These are phyloP conservation scores for Peronosclerospora sorghi DNA, from an alignment of 352 stramenopile genomes.

Conservation along the genomic window DNA sequence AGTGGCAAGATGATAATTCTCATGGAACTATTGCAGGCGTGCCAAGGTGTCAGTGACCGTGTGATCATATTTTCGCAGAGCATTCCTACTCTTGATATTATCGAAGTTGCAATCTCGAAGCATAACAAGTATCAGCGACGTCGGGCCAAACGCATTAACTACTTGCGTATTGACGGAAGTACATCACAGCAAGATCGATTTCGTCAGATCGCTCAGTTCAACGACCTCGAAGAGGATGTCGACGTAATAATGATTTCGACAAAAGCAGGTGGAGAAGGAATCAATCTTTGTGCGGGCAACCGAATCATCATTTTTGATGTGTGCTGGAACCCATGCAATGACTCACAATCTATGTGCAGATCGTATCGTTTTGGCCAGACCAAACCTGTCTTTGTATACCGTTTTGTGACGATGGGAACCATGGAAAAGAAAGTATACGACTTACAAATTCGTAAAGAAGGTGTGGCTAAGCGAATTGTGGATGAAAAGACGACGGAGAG, in stretches of 20 bases:
- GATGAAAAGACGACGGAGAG: slow-evolving; percentile 79
- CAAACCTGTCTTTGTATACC: slow-evolving; percentile 89
- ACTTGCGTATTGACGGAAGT: slow-evolving; percentile 75
- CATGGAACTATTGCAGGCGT: slow-evolving; percentile 66
- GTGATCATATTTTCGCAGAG: slow-evolving; percentile 87
- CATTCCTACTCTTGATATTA: slow-evolving; percentile 75
- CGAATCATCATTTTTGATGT: slow-evolving; percentile 88
- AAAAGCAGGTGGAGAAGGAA: slow-evolving; percentile 77
- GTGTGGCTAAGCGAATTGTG: slow-evolving; percentile 81
- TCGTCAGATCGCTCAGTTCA: slow-evolving; percentile 72
- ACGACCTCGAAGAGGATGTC: slow-evolving; percentile 68
- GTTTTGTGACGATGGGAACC: slow-evolving; percentile 84
- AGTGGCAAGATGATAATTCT: slow-evolving; percentile 85
- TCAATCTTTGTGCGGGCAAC: slow-evolving; percentile 84
- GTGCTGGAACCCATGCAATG: slow-evolving; percentile 88
- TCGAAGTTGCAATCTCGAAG: slow-evolving; percentile 56
- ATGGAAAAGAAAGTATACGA: slow-evolving; percentile 92
- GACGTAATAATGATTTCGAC: slow-evolving; percentile 84
- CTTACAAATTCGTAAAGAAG: slow-evolving; percentile 84
- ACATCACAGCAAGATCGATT: slow-evolving; percentile 73
- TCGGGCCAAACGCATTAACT: slow-evolving; percentile 36
- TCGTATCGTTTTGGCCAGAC: slow-evolving; percentile 88
- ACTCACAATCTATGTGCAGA: slow-evolving; percentile 88
- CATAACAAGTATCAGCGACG: slow-evolving; percentile 46
- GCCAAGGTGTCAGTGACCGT: slow-evolving; percentile 61